phyloP scores from a whole-genome alignment of 176 grass and related monocot genomes.

The Pontederia crassipes region DNA sequence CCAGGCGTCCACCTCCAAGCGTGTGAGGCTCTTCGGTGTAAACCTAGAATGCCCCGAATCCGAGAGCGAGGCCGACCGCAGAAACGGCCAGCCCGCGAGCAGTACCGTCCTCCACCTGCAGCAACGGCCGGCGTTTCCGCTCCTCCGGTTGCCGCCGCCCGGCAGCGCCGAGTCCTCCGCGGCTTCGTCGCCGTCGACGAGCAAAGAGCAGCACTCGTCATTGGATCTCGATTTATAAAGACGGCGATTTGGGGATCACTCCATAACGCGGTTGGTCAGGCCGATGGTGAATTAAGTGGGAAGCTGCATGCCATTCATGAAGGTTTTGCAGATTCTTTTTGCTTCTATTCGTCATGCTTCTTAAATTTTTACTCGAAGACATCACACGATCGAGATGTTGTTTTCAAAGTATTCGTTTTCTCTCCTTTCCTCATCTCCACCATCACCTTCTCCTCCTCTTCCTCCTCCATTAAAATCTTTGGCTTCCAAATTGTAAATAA shows the following conservation, averaged over 20 bases:
- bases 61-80: background rate
- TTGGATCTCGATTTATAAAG: constrained; percentile 77
- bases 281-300: too few species aligned
- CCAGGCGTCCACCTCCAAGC: constrained; percentile 28
- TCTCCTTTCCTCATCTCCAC: too few species aligned
- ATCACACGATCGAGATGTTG: too few species aligned
- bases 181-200: constrained; percentile 28
- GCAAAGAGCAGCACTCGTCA: constrained; percentile 44
- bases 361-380: too few species aligned
- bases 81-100: background rate
- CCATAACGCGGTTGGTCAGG: too few species aligned
- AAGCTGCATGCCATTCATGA: too few species aligned
- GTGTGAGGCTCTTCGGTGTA: constrained; percentile 78
- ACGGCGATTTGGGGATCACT: background rate
- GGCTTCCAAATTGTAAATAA: constrained; percentile 15
- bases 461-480: background rate
- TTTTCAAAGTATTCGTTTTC: too few species aligned
- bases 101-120: background rate
- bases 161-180: constrained; percentile 18
- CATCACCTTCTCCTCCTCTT: background rate
- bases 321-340: too few species aligned
- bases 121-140: background rate
- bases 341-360: too few species aligned
- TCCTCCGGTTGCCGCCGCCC: constrained; percentile 5
- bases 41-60: constrained; percentile 45